These are phyloP conservation scores for Teratosphaeria epicoccoides DNA, from an alignment of 2,329 filamentous ascomycete genomes.

Conservation along the genomic window DNA sequence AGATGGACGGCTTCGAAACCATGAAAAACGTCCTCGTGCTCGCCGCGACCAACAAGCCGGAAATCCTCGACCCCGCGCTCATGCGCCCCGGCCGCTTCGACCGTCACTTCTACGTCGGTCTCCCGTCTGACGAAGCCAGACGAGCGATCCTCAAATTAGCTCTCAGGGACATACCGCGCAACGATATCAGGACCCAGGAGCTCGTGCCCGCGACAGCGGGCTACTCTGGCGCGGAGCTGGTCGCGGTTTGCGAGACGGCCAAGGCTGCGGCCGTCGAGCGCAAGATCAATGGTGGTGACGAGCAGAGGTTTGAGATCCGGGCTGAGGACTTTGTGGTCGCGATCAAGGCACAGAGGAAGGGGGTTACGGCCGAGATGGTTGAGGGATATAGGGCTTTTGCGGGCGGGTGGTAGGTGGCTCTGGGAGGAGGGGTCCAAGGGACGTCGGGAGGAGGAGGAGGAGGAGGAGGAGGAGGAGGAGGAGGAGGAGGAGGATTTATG, in stretches of 20 bases:
- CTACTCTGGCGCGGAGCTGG: conserved; percentile 77
- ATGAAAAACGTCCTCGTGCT: conserved; percentile 76
- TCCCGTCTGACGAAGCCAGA: conserved; percentile 62
- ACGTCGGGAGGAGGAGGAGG: background rate
- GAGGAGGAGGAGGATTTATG: background rate
- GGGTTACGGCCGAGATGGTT: conserved; percentile 51
- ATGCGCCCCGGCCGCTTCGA: conserved; percentile 80
- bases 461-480: background rate
- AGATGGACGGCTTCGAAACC: conserved; percentile 90
- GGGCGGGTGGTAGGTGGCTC: background rate
- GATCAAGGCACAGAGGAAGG: conserved; percentile 36
- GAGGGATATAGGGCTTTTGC: conserved; percentile 45
- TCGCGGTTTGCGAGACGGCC: conserved; percentile 40
- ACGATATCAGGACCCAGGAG: conserved; percentile 54
- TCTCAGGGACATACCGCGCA: conserved; percentile 49
- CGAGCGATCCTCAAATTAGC: conserved; percentile 65
- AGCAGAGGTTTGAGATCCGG: conserved; percentile 24
- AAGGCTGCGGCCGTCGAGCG: conserved; percentile 27
- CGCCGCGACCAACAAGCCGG: conserved; percentile 83
- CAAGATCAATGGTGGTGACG: conserved; percentile 30
- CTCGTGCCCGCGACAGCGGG: conserved; percentile 60
- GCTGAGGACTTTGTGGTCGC: conserved; percentile 36
- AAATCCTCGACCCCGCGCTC: conserved; percentile 74
- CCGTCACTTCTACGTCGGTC: conserved; percentile 72
- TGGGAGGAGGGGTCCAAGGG: no score